Evolutionary conservation across 2,329 filamentous ascomycete species (phyloP).

Genomic region (Trichoderma harzianum): DNA sequence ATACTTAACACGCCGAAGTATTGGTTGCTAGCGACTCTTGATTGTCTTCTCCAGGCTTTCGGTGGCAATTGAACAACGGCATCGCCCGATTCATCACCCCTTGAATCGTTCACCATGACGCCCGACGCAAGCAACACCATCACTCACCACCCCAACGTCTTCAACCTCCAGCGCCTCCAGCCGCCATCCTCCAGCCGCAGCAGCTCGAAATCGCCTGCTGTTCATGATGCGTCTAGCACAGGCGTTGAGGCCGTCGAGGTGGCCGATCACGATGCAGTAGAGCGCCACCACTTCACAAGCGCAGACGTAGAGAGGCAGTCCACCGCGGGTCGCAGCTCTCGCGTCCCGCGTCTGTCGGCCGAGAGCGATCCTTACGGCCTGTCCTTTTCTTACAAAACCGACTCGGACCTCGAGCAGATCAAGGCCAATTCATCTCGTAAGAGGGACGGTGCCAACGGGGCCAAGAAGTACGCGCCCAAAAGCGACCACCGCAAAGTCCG

Average conservation of each 20-base stretch:
- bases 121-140: slow-evolving; percentile 41
- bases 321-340: slow-evolving; percentile 35
- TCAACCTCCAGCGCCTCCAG: slow-evolving; percentile 38
- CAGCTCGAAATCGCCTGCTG: slow-evolving; percentile 29
- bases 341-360: slow-evolving; percentile 54
- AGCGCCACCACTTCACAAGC: slow-evolving; percentile 40
- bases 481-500: slow-evolving; percentile 56
- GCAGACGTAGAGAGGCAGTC: slow-evolving; percentile 50
- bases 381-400: slow-evolving; percentile 71
- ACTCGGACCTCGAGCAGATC: slow-evolving; percentile 72
- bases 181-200: slow-evolving; percentile 25
- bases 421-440: slow-evolving; percentile 78
- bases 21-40: not conserved
- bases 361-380: slow-evolving; percentile 81
- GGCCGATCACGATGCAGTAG: slow-evolving; percentile 38
- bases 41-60: not conserved
- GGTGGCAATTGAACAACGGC: not conserved
- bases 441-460: slow-evolving; percentile 48
- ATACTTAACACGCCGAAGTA: not conserved
- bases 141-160: slow-evolving; percentile 45
- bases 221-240: slow-evolving; percentile 42
- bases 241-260: slow-evolving; percentile 40
- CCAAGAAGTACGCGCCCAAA: slow-evolving; percentile 25
- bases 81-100: not conserved
- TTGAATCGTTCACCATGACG: slow-evolving; percentile 33